Percentiles rank a stretch among this genome's conserved stretches.
These are phyloP conservation scores for Ailanthus altissimus DNA, from an alignment of 345 rosid genomes.

Conservation along the genomic window DNA sequence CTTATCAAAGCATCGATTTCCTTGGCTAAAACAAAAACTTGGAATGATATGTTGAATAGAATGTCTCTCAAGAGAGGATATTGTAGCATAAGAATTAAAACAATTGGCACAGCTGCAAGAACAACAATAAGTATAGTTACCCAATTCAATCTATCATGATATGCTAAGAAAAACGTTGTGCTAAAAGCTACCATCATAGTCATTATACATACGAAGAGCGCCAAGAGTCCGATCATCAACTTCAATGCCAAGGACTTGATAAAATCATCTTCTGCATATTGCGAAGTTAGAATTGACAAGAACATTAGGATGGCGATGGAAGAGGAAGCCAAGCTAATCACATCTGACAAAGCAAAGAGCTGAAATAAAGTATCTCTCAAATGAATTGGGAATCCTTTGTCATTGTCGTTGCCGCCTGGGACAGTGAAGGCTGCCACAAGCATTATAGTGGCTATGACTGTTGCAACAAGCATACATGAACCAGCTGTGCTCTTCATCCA, in stretches of 20 bases:
- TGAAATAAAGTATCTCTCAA: not conserved
- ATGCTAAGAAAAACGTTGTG: not conserved
- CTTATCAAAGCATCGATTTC: not conserved
- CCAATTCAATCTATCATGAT: not conserved
- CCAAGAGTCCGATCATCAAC: not conserved
- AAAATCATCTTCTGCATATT: not conserved
- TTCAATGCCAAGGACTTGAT: not conserved
- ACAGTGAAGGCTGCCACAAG: not conserved
- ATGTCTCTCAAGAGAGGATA: not conserved
- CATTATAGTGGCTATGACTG: not conserved
- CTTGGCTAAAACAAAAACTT: not conserved
- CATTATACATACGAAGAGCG: not conserved
- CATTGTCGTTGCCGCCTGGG: not conserved
- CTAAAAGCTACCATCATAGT: not conserved
- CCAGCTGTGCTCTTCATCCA: not conserved
- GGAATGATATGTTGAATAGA: not conserved
- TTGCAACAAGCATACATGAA: not conserved
- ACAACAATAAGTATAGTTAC: not conserved
- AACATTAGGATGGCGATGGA: not conserved
- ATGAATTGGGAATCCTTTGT: not conserved
- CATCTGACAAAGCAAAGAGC: not conserved
- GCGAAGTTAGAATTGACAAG: not conserved
- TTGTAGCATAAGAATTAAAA: not conserved
- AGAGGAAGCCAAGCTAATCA: not conserved
- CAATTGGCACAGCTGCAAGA: not conserved